Evolutionary conservation across 441 rosid species (phyloP), one percentile per base, ranked within the genome.

Genomic region (Erodium trifolium): DNA sequence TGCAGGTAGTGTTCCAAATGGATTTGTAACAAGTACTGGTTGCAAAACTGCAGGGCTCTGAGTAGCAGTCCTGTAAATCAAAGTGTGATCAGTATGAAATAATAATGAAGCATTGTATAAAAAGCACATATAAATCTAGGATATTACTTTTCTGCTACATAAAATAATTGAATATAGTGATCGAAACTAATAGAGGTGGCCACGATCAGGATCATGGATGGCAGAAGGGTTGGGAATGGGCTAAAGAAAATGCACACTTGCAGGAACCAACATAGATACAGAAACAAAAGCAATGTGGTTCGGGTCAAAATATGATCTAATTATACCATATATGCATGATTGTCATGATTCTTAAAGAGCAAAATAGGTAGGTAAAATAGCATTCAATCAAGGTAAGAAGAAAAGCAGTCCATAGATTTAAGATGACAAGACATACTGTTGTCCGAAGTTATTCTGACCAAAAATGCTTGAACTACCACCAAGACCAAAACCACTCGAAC

Each of bases 1-100:
- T 69, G 87, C 92, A 65, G 99, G 99, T 57, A 95, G 95, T 0
- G 87, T 87, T 68, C 99, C 99, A 74, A 85, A 95, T 10, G 98
- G 98, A 83, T 87, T 92, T 67, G 89, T 76, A 55, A 82, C 78
- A 72, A 86, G 76, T 67, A 72, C 71, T 17, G 87, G 87, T 75
- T 88, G 97, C 70, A 87, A 65, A 69, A 75, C 73, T 66, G 75
- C 70, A 69, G 92, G 62, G 79, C 68, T 82, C 68, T 68, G 83
- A 37, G 80, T 41, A 19, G 83, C 75, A 69, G 88, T 75, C 85
- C 97, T 92, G 84, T 35, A 76, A 68, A 65, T 16, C 49, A 10
- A 53, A 63, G 31, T 67, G 35, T 37, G 41, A 45, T 14, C 43
- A 59, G 57, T 60, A 13, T 37, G 55, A 47, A 76, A 47, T 47